Base-by-base conservation (phyloP, 345 rosid genomes). In the Physaria fendleri region DNA sequence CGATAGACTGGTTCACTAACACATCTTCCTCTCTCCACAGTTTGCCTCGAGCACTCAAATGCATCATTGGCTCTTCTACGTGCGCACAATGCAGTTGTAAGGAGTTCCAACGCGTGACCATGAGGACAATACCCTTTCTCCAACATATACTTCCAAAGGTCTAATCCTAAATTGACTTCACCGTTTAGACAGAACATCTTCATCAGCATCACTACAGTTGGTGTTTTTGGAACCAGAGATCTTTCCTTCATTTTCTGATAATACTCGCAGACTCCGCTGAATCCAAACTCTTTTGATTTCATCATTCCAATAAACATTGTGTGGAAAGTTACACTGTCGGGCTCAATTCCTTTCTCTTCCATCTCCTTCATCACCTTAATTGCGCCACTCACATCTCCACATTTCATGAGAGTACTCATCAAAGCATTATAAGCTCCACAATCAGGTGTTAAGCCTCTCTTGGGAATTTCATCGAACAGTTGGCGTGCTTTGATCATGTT, bases 121-220 rank as follows among this genome's bases (percentile, higher is more conserved):
- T 88, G 95, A 46, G 98, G 95, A 56, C 88, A 80, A 66, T 71
- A 79, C 35, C 93, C 95, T 71, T 80, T 85, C 60, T 71, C 80
- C 45, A 82, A 20, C 55, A 84, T 28, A 71, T 85, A 82, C 15
- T 24, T 56, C 96, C 96, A 92, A 54, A 88, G 40, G 55, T 65
- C 49, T 62, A 85, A 25, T 37, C 88, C 95, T 59, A 76, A 42
- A 79, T 85, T 85, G 34, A 82, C 50, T 69, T 48, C 69, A 7
- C 71, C 46, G 56, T 84, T 85, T 5, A 62, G 65, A 42, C 93
- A 88, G 55, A 88, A 88, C 27, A 67, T 66, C 69, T 91, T 92
- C 90, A 84, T 84, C 77, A 92, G 34, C 93, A 88, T 84, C 61
- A 92, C 93, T 45, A 77, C 81, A 0, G 90, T 91, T 15, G 78